These are phyloP conservation scores for Diaporthe sp. DNA, from an alignment of 2,329 filamentous ascomycete genomes.

Conservation along the genomic window DNA sequence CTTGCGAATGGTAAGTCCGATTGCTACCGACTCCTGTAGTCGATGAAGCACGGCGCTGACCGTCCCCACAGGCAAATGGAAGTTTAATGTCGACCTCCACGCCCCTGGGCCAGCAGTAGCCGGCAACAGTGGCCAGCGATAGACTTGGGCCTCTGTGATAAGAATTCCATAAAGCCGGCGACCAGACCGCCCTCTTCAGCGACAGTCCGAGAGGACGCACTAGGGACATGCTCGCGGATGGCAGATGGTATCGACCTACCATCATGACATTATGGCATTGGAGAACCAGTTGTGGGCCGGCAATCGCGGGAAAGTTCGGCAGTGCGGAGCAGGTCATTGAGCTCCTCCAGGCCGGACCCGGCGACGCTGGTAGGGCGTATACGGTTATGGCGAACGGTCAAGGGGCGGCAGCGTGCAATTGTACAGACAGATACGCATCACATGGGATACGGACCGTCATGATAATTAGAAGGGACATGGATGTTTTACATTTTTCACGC, in stretches of 20 bases:
- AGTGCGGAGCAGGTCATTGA: not conserved
- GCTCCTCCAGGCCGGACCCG: not conserved
- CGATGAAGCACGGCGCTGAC: constrained; percentile 40
- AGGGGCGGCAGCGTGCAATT: constrained; percentile 19
- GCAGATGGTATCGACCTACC: not conserved
- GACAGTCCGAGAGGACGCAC: not conserved
- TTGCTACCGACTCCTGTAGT: not conserved
- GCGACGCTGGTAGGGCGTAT: not conserved
- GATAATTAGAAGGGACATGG: constrained; percentile 27
- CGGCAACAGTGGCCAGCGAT: constrained; percentile 42
- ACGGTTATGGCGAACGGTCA: constrained; percentile 1
- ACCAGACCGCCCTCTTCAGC: not conserved
- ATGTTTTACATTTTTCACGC: constrained; percentile 26
- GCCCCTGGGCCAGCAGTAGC: constrained; percentile 33
- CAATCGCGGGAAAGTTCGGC: not conserved
- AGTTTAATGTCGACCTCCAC: constrained; percentile 53
- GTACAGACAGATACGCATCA: constrained; percentile 18
- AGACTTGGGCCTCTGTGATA: not conserved
- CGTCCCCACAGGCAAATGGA: constrained; percentile 54
- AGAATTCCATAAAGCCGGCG: not conserved
- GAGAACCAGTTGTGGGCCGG: not conserved
- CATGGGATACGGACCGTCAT: constrained; percentile 11
- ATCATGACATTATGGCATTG: constrained; percentile 15
- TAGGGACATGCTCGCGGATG: not conserved
- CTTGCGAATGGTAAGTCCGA: constrained; percentile 79